Conservation (phyloP, 2,329 filamentous ascomycete species). For the Cryphonectria parasitica region DNA sequence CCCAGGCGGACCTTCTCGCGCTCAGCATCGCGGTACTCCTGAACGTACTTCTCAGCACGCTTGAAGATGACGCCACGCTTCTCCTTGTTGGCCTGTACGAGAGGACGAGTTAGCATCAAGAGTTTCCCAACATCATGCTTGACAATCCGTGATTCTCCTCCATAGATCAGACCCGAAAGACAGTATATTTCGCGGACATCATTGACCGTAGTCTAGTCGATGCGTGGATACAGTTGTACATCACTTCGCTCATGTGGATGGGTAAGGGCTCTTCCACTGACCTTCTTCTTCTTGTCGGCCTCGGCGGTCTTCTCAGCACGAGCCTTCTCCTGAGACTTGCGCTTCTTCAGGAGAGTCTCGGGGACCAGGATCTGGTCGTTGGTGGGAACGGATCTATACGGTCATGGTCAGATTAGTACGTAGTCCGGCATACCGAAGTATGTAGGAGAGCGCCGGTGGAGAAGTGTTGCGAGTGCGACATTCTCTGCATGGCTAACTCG, state of each 20-base stretch:
- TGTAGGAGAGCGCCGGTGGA: constrained; percentile 79
- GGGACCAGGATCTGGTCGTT: constrained; percentile 95
- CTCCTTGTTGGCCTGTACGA: constrained; percentile 87
- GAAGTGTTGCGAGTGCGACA: constrained; percentile 93
- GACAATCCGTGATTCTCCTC: constrained; percentile 21
- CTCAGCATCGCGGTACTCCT: constrained; percentile 98
- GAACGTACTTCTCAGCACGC: constrained; percentile 99
- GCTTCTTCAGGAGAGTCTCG: constrained; percentile 99
- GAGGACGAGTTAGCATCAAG: constrained; percentile 33
- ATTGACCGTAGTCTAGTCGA: constrained; percentile 93
- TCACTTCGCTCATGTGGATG: constrained; percentile 62
- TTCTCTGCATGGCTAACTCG: constrained; percentile 91
- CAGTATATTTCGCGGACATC: constrained; percentile 96
- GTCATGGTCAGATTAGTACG: constrained; percentile 75
- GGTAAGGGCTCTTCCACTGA: constrained; percentile 55
- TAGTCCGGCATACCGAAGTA: constrained; percentile 68
- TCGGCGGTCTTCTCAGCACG: constrained; percentile 84
- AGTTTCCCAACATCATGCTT: constrained; percentile 39
- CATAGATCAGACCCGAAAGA: constrained; percentile 95
- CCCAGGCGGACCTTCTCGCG: constrained; percentile 95
- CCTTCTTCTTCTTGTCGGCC: constrained; percentile 86
- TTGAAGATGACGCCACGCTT: constrained; percentile 99
- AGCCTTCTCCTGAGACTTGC: constrained; percentile 99
- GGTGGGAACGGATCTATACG: constrained; percentile 82
- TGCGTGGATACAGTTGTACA: constrained; percentile 75